Evolutionary conservation across 164 flowering plant species (phyloP).

Genomic region (Chimonanthus salicifolius): DNA sequence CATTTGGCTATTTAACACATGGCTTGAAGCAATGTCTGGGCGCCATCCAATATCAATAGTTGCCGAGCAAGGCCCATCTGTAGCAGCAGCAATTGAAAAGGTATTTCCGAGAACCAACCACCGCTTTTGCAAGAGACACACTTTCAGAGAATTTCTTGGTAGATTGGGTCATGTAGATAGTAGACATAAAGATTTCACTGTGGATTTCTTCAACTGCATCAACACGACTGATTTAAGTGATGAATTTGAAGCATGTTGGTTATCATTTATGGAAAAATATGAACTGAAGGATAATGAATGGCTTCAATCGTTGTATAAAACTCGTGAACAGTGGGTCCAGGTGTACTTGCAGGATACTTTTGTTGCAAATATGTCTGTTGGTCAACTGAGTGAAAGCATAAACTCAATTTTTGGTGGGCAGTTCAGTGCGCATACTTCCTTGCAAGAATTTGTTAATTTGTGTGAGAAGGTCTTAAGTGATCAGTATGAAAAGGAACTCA

Average conservation of each 20-base stretch:
- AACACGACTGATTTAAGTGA: conserved; percentile 53
- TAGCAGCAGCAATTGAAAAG: conserved; percentile 39
- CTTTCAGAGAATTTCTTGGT: conserved; percentile 55
- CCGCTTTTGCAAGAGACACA: conserved; percentile 57
- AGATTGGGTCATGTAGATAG: conserved; percentile 44
- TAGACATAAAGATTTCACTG: conserved; percentile 35
- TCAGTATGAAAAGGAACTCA: conserved; percentile 47
- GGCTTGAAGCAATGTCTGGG: conserved; percentile 56
- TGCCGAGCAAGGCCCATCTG: conserved; percentile 51
- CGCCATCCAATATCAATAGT: conserved; percentile 37
- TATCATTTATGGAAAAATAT: conserved; percentile 44
- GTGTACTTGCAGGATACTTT: conserved; percentile 54
- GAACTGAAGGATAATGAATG: conserved; percentile 48
- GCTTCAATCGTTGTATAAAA: conserved; percentile 46
- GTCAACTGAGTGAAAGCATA: conserved; percentile 11
- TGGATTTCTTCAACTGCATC: conserved; percentile 56
- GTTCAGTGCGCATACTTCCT: conserved; percentile 56
- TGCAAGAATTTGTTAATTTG: conserved; percentile 37
- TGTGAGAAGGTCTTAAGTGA: conserved; percentile 46
- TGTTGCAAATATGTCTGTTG: conserved; percentile 41
- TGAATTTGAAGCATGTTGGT: conserved; percentile 61
- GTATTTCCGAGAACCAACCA: conserved; percentile 50
- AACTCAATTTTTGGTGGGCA: conserved; percentile 67
- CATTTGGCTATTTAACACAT: conserved; percentile 55
- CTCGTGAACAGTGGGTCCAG: conserved; percentile 53